Conservation (phyloP, 2,329 filamentous ascomycete genomes). For the Cercospora citrullina region DNA sequence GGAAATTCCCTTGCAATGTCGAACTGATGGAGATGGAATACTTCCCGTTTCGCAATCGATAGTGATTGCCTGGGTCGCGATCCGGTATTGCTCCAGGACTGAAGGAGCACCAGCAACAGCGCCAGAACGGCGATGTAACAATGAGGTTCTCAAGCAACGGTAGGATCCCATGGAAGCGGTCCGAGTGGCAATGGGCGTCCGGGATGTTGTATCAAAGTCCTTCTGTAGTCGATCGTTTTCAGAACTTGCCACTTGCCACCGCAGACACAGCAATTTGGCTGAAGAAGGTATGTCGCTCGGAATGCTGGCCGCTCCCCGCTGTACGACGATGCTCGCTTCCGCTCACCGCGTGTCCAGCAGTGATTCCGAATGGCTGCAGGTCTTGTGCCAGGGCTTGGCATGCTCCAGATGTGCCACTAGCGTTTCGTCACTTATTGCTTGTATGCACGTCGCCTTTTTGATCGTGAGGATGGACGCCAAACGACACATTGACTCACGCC, state of each 20-base stretch:
- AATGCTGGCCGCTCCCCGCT: neutral
- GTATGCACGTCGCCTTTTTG: conserved; percentile 7
- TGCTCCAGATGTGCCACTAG: neutral
- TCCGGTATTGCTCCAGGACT: neutral
- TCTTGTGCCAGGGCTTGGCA: neutral
- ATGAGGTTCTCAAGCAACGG: neutral
- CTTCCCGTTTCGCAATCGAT: neutral
- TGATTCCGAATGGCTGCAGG: neutral
- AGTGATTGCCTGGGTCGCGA: neutral
- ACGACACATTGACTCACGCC: neutral
- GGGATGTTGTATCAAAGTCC: neutral
- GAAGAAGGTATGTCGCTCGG: neutral
- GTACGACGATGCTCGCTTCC: neutral
- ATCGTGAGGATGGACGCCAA: neutral
- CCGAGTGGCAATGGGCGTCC: neutral
- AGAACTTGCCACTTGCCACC: neutral
- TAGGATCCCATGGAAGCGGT: neutral
- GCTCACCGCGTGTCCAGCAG: neutral
- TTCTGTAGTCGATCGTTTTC: neutral
- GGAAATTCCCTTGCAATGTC: neutral
- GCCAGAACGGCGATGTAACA: neutral
- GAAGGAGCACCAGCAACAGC: neutral
- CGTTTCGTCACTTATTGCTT: conserved; percentile 2
- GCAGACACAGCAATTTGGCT: neutral
- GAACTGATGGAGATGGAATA: neutral